Evolutionary conservation across 768 basidiomycete species (phyloP).

Genomic region (Boletus reticulatus): DNA sequence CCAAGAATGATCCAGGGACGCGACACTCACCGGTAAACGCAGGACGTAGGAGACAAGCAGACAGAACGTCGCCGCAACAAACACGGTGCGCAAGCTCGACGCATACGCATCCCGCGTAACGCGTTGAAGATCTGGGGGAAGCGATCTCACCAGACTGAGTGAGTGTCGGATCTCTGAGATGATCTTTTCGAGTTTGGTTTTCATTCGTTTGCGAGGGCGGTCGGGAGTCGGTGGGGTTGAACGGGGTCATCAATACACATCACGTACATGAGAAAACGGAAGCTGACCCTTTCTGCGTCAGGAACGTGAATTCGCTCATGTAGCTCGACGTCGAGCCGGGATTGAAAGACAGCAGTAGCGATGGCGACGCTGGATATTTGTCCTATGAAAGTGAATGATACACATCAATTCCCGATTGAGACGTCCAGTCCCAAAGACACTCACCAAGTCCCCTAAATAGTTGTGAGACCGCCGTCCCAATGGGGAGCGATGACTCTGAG

Average conservation of each 20-base stretch:
- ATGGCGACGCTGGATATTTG: constrained; percentile 13
- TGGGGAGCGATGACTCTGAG: no score
- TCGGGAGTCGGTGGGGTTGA: no score
- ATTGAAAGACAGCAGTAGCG: constrained; percentile 16
- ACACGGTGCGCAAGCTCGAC: no score
- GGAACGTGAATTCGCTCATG: constrained; percentile 7
- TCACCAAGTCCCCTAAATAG: no score
- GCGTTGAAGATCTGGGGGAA: constrained; percentile 11
- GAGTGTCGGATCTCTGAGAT: constrained; percentile 12
- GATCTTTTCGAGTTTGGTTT: neutral
- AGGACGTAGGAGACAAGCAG: no score
- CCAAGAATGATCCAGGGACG: no score
- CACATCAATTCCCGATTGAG: no score
- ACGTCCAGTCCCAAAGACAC: no score
- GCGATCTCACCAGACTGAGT: constrained; percentile 5
- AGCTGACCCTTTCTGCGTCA: constrained; percentile 8
- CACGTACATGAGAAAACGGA: neutral
- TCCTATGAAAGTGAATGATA: neutral
- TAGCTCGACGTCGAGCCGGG: constrained; percentile 11
- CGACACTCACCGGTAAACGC: no score
- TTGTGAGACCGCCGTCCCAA: no score
- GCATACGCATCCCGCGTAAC: neutral
- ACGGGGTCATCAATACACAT: neutral
- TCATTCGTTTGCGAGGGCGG: no score
- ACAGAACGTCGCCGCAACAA: no score